Conservation (phyloP, 129 eudicot genomes). For the Arctium minus region DNA sequence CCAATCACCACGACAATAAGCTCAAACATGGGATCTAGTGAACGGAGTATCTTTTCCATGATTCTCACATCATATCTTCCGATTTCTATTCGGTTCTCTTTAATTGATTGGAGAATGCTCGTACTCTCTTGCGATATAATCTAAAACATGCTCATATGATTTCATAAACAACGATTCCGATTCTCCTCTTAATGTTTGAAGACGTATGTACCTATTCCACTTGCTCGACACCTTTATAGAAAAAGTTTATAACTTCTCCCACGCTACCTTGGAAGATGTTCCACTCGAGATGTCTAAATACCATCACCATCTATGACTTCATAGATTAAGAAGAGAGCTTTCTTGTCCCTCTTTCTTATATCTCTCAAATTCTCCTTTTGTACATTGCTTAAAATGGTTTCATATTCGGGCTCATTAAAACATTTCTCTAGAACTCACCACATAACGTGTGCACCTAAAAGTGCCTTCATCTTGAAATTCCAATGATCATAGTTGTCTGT, state of each 20-base stretch:
- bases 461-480: not conserved
- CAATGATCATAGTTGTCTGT: not conserved
- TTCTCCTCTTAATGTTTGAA: not conserved
- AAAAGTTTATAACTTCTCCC: not conserved
- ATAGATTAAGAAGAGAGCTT: not conserved
- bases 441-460: not conserved
- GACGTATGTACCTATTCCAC: not conserved
- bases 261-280: not conserved
- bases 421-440: not conserved
- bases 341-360: not conserved
- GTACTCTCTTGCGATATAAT: not conserved
- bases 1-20: not conserved
- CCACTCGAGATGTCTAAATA: not conserved
- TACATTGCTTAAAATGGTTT: too few relatives aligned
- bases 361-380: too few relatives aligned
- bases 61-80: too few relatives aligned
- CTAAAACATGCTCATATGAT: not conserved
- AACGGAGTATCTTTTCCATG: too few relatives aligned
- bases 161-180: not conserved
- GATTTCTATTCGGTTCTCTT: not conserved
- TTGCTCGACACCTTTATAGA: not conserved
- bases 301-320: not conserved
- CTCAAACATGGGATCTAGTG: not conserved
- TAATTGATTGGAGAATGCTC: not conserved
- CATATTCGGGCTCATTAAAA: not conserved